phyloP scores from a whole-genome alignment of 768 basidiomycete species.

The Tephrocybe sp. region DNA sequence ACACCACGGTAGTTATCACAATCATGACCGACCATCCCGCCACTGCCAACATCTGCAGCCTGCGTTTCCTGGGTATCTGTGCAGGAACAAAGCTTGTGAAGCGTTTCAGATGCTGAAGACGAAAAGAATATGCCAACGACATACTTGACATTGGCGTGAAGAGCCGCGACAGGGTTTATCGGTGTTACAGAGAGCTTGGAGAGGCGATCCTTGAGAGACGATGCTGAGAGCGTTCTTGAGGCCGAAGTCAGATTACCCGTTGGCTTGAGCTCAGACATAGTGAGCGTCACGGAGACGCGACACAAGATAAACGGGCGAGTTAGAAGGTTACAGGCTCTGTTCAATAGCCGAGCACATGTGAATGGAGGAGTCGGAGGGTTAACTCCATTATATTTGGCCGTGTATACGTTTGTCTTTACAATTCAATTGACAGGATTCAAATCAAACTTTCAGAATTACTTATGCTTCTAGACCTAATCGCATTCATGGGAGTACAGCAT shows the following conservation, averaged over 20 bases:
- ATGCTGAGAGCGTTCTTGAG: constrained; percentile 57
- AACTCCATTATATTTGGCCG: constrained; percentile 4
- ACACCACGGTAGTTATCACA: constrained; percentile 60
- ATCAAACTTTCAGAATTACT: too few species aligned
- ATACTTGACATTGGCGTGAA: constrained; percentile 77
- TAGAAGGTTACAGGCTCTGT: background rate
- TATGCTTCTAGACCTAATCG: background rate
- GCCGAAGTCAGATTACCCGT: constrained; percentile 32
- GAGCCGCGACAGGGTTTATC: constrained; percentile 59
- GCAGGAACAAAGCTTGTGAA: constrained; percentile 75
- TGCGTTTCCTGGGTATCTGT: constrained; percentile 79
- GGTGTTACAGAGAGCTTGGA: constrained; percentile 62
- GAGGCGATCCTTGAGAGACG: constrained; percentile 60
- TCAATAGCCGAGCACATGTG: constrained; percentile 3
- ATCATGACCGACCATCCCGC: constrained; percentile 87
- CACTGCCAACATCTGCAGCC: constrained; percentile 88
- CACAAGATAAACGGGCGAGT: background rate
- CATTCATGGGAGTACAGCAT: constrained; percentile 7
- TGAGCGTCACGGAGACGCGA: constrained; percentile 5
- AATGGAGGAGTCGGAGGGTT: background rate
- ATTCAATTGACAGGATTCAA: too few species aligned
- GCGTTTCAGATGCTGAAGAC: background rate
- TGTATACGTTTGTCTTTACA: constrained; percentile 4
- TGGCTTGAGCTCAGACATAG: constrained; percentile 12
- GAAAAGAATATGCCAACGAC: constrained; percentile 22